phyloP scores from a whole-genome alignment of 176 grass and related monocot genomes.

The Phoenix dactylifera region DNA sequence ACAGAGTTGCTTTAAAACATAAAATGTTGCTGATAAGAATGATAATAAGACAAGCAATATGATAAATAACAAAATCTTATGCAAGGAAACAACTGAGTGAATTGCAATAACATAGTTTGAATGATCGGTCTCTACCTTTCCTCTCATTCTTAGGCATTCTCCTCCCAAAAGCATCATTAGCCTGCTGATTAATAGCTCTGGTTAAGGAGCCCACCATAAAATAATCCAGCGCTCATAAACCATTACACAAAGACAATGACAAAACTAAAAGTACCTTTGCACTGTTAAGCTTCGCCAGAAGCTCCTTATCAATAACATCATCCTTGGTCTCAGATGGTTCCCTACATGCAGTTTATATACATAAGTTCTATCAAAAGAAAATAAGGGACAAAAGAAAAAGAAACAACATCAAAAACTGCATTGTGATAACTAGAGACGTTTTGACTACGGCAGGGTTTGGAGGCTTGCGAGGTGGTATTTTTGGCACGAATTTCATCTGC shows the following conservation, averaged over 20 bases:
- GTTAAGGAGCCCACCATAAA: neutral
- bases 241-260: neutral
- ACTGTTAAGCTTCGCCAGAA: conserved; percentile 14
- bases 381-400: neutral
- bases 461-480: conserved; percentile 16
- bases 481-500: conserved; percentile 29
- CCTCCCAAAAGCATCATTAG: neutral
- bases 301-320: conserved; percentile 10
- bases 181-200: conserved; percentile 3
- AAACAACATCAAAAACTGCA: neutral
- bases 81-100: neutral
- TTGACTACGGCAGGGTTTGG: conserved; percentile 1
- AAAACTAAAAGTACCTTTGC: conserved; percentile 1
- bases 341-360: neutral
- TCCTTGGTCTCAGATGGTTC: conserved; percentile 16
- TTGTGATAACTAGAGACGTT: conserved; percentile 12
- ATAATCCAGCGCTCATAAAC: neutral
- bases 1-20: too few species aligned
- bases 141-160: conserved; percentile 3
- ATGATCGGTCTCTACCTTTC: conserved; percentile 8
- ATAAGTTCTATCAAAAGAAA: neutral
- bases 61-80: too few species aligned
- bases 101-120: neutral
- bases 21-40: too few species aligned
- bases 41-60: too few species aligned